These are phyloP conservation scores for Mychonastes homosphaera DNA, from an alignment of 139 green algal species.

Conservation along the genomic window DNA sequence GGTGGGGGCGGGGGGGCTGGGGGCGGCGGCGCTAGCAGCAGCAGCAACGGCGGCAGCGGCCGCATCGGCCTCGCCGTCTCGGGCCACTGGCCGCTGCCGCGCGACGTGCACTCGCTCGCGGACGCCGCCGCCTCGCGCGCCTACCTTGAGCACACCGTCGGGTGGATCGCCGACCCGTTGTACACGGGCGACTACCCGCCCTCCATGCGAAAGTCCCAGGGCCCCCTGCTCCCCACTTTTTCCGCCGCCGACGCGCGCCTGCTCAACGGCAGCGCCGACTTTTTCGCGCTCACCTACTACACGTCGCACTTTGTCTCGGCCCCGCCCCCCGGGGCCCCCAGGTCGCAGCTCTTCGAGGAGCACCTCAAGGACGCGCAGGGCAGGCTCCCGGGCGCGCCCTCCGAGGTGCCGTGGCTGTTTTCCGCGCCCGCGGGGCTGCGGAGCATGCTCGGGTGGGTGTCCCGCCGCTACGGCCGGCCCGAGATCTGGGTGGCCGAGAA, in stretches of 20 bases:
- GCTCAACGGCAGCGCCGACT: slow-evolving; percentile 26
- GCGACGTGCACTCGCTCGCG: neutral
- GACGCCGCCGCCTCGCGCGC: neutral
- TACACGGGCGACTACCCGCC: slow-evolving; percentile 35
- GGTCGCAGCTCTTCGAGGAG: slow-evolving; percentile 17
- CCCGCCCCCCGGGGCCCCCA: slow-evolving; percentile 11
- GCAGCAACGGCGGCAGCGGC: neutral
- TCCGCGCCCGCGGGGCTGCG: slow-evolving; percentile 23
- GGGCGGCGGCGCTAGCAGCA: neutral
- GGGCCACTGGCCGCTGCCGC: slow-evolving; percentile 14
- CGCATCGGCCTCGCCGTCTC: slow-evolving; percentile 16
- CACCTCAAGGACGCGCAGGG: neutral
- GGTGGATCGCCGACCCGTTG: slow-evolving; percentile 34
- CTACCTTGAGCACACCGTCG: slow-evolving; percentile 19
- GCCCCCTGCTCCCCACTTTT: slow-evolving; percentile 26
- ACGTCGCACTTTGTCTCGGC: slow-evolving; percentile 20
- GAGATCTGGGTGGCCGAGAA: slow-evolving; percentile 37
- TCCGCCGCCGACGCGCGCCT: slow-evolving; percentile 14
- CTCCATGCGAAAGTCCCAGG: slow-evolving; percentile 16
- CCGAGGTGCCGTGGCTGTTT: slow-evolving; percentile 29
- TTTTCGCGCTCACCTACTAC: slow-evolving; percentile 38
- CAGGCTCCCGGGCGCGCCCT: slow-evolving; percentile 6
- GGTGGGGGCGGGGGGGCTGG: neutral
- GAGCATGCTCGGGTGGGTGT: slow-evolving; percentile 23
- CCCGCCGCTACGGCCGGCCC: slow-evolving; percentile 17